Conservation (phyloP, 2,329 filamentous ascomycete species). For the Fusarium tanahbumbuense region DNA sequence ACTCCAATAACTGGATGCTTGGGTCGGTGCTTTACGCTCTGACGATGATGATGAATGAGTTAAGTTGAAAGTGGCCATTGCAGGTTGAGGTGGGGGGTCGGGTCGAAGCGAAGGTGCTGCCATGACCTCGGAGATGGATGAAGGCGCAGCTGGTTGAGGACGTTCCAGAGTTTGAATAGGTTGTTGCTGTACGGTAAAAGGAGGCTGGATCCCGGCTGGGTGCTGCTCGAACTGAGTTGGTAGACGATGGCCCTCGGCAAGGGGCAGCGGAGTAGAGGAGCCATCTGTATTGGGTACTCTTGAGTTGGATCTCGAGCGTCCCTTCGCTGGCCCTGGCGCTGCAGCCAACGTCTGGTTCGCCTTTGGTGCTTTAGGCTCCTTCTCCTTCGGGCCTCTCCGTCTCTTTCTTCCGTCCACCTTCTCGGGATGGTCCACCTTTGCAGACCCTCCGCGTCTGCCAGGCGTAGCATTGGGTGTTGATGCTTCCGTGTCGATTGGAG, state of each 20-base stretch:
- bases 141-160: conserved; percentile 49
- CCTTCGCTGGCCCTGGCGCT: conserved; percentile 58
- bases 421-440: conserved; percentile 59
- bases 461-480: conserved; percentile 69
- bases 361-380: conserved; percentile 56
- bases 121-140: conserved; percentile 65
- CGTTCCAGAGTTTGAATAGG: conserved; percentile 51
- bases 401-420: conserved; percentile 57
- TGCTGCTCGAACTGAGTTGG: conserved; percentile 59
- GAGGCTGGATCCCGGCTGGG: conserved; percentile 56
- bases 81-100: conserved; percentile 62
- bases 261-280: conserved; percentile 52
- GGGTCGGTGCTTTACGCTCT: conserved; percentile 65
- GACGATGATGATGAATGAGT: conserved; percentile 51
- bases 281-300: conserved; percentile 60
- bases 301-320: conserved; percentile 67
- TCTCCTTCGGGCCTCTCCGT: conserved; percentile 55
- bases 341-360: conserved; percentile 60
- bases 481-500: conserved; percentile 69
- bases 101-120: conserved; percentile 67
- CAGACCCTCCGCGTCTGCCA: conserved; percentile 60
- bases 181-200: conserved; percentile 52
- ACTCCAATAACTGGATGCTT: conserved; percentile 87
- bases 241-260: conserved; percentile 56
- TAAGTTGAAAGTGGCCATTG: conserved; percentile 64